Conservation (phyloP, 768 basidiomycete species). For the Cubamyces lactineus region DNA sequence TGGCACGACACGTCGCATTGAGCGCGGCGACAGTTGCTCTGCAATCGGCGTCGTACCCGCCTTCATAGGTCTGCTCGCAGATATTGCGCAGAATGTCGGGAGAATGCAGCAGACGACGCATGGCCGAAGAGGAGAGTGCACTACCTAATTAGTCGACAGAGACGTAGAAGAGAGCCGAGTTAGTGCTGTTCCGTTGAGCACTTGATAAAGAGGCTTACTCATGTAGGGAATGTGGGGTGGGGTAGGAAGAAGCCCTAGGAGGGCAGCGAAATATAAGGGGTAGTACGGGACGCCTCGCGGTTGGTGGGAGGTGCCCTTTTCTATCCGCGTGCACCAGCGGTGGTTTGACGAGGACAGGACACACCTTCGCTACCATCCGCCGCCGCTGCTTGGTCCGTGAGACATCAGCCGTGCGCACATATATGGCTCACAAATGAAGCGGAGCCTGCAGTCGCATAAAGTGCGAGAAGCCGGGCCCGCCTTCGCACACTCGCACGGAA, state of each 20-base stretch:
- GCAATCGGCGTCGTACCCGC: constrained; percentile 19
- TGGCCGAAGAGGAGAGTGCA: background rate
- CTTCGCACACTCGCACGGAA: constrained; percentile 5
- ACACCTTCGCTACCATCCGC: constrained; percentile 1
- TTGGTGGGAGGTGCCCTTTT: background rate
- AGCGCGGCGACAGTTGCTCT: constrained; percentile 19
- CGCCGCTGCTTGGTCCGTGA: background rate
- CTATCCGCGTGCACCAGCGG: constrained; percentile 3
- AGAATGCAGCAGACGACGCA: background rate
- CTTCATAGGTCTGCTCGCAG: constrained; percentile 22
- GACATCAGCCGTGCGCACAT: background rate
- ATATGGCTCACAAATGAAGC: constrained; percentile 14
- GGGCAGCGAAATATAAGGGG: constrained; percentile 1
- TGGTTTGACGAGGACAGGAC: background rate
- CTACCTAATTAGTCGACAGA: too few species aligned
- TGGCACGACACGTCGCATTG: constrained; percentile 10
- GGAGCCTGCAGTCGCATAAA: constrained; percentile 7
- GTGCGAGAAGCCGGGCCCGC: constrained; percentile 4
- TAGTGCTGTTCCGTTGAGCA: too few species aligned
- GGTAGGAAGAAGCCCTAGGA: background rate
- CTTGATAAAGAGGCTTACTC: too few species aligned
- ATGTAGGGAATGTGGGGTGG: too few species aligned
- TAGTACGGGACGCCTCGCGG: constrained; percentile 10
- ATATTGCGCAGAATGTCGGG: constrained; percentile 19
- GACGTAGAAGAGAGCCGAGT: too few species aligned